phyloP scores from a whole-genome alignment of 2,329 filamentous ascomycete species.

The Anthostomella pinea region DNA sequence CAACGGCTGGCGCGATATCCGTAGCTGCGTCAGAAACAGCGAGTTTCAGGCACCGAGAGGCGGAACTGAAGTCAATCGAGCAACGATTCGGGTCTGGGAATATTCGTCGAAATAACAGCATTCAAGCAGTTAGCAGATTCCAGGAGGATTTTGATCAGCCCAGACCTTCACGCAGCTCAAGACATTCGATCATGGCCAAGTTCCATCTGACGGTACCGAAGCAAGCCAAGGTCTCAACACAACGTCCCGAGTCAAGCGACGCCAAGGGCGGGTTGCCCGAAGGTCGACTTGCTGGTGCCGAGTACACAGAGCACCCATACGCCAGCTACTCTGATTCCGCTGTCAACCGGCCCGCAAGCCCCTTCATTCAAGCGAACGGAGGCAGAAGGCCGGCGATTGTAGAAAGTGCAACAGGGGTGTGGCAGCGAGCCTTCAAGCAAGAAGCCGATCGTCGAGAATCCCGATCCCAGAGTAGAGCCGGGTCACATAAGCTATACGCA shows the following conservation, averaged over 20 bases:
- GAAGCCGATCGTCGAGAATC: conserved; percentile 8
- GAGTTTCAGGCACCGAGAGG: conserved; percentile 37
- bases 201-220: conserved; percentile 35
- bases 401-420: conserved; percentile 8
- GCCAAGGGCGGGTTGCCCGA: too few species aligned
- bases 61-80: conserved; percentile 38
- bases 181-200: conserved; percentile 34
- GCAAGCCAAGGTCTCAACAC: conserved; percentile 26
- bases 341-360: not conserved
- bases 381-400: conserved; percentile 6
- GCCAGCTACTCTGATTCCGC: not conserved
- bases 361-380: not conserved
- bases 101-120: conserved; percentile 27
- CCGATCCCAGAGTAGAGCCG: conserved; percentile 8
- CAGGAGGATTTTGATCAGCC: conserved; percentile 37
- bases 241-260: conserved; percentile 8
- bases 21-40: conserved; percentile 34
- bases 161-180: conserved; percentile 11
- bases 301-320: conserved; percentile 1
- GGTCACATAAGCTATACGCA: too few species aligned
- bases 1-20: conserved; percentile 18
- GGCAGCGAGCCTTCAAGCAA: conserved; percentile 12
- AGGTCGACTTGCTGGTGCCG: too few species aligned
- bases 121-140: conserved; percentile 38
- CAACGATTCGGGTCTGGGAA: conserved; percentile 39